Evolutionary conservation across 768 basidiomycete species (phyloP), one percentile per base, ranked within the genome.

Genomic region (Termitomyces eurrhizus): DNA sequence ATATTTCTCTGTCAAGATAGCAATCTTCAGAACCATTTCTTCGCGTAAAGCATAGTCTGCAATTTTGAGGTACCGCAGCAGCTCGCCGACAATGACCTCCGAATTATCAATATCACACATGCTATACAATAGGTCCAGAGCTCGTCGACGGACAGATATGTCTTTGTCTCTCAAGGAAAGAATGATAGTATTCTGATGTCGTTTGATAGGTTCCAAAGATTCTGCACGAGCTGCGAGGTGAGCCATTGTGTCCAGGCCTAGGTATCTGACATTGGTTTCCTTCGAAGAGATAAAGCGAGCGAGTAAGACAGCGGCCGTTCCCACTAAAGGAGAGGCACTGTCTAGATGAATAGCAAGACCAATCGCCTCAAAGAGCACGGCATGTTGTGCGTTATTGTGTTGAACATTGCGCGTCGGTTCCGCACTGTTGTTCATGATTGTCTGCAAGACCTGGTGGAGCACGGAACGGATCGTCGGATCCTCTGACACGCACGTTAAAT

Each of bases 21-120:
- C 97, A 58, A 99, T 96, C 75, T 98, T 98, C 57, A 98, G 81
- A 2, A 98, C 97, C 95, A 98, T 95, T 74, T 99, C 95, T 76
- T 99, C 97, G 48, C 97, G 83, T 36, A 99, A 79, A 16, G 89
- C 94, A 67, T 98, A 98, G 73, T 99, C 97, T 7, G 97, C 97
- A n/a, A 97, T 86, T 70, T 86, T 87, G 60, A 99, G 84, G 73
- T 98, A 99, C 59, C 92, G 86, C 58, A 99, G 78, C 18, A 99
- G 82, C 74, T 99, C 96, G 41, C 91, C 95, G 37, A 99, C 97
- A 67, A 98, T 95, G 63, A 92, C 77, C 71, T 97, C 95, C 6
- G 96, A 93, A 74, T 98, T 99, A 68, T 92, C 90, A n/a, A 89
- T 81, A 71, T 99, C 97, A 73, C 97, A 98, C 97, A 99, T 99